phyloP scores from a whole-genome alignment of 129 eudicot genomes.

The Artemisia tridentata region DNA sequence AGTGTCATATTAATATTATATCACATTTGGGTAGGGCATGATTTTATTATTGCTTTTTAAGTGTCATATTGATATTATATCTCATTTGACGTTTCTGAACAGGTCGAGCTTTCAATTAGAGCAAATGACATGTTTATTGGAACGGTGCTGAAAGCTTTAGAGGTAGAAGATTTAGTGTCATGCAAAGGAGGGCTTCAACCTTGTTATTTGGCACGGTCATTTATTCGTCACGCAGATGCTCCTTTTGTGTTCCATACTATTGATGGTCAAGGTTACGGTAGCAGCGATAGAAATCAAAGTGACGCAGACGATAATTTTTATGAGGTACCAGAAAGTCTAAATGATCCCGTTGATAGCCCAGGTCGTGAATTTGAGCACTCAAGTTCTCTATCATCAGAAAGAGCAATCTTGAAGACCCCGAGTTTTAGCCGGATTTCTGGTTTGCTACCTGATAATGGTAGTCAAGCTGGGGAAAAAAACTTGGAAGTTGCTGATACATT shows the following conservation, averaged over 20 bases:
- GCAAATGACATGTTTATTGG: constrained; percentile 89
- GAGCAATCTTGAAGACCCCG: constrained; percentile 54
- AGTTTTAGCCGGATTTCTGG: constrained; percentile 68
- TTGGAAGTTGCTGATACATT: constrained; percentile 50
- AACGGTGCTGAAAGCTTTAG: constrained; percentile 82
- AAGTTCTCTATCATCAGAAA: constrained; percentile 34
- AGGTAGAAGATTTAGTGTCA: constrained; percentile 84
- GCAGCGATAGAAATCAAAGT: constrained; percentile 37
- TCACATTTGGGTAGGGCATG: background rate
- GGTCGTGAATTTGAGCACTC: constrained; percentile 34
- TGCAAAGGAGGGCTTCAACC: constrained; percentile 45
- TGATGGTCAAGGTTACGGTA: constrained; percentile 30
- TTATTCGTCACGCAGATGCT: constrained; percentile 58
- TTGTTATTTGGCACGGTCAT: constrained; percentile 76
- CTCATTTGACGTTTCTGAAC: constrained; percentile 32
- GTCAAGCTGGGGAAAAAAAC: constrained; percentile 42
- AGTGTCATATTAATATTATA: background rate
- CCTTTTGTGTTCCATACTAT: constrained; percentile 42
- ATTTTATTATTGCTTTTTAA: background rate
- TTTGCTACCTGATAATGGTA: constrained; percentile 57
- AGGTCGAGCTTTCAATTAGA: constrained; percentile 87
- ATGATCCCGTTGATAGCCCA: constrained; percentile 57
- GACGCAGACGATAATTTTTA: constrained; percentile 88
- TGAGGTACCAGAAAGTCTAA: constrained; percentile 78
- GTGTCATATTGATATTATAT: background rate